Evolutionary conservation across 345 rosid species (phyloP), one percentile per base, ranked within the genome.

Genomic region (Salix caprea): DNA sequence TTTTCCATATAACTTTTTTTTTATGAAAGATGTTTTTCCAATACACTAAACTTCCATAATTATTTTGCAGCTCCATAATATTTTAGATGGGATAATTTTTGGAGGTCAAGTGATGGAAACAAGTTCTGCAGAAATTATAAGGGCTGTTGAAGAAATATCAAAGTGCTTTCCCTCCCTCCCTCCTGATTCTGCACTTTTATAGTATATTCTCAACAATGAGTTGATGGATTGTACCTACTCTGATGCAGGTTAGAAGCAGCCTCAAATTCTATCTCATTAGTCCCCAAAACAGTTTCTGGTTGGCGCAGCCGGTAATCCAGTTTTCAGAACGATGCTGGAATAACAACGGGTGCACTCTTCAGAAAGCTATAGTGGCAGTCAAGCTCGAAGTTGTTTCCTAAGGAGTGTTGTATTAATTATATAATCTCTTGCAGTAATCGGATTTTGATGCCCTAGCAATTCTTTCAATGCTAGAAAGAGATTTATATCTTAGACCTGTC

Each of bases 51-150:
- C 18, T 39, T 60, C 34, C 9, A 21, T 39, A 39, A 48, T 73
- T 77, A 30, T 65, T 79, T 74, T 77, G 74, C 90, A 96, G 99
- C 83, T 96, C 84, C 98, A 96, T 65, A 79, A 91, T 24, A 85
- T 96, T 46, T 69, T 94, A 69, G 97, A 93, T 78, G 97, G 90
- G 88, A 96, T 93, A 44, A 79, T 96, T 68, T 92, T 90, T 80
- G 97, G 97, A 81, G 99, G 98, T 48, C 97, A 96, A 71, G 98
- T 93, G 77, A 84, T 94, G 42, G 99, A 96, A 85, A 93, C 98
- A 81, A 93, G 89, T 81, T 92, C 97, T 28, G 54, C 86, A 7
- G 98, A 96, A 83, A 87, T 96, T 73, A 84, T 90, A 78, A 96
- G 82, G 79, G 94, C 91, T 69, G 89, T 90, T 32, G 94, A 93